These are phyloP conservation scores for Panellus pusillus DNA, from an alignment of 768 basidiomycete genomes.

Conservation along the genomic window DNA sequence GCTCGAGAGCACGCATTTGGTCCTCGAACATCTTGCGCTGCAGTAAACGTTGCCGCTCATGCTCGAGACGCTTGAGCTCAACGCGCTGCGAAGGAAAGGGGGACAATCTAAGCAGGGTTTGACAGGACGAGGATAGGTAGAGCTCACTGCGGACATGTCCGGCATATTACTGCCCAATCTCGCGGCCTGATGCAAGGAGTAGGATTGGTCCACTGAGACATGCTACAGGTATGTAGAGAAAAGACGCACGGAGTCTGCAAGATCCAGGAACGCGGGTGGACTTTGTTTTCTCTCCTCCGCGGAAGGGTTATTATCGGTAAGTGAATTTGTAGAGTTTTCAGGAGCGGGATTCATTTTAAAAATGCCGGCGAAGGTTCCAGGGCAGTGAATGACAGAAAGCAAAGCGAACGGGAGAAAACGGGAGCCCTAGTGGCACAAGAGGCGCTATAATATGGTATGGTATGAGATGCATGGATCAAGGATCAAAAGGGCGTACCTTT, in stretches of 20 bases:
- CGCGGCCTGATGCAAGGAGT: constrained; percentile 56
- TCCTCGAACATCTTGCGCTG: constrained; percentile 94
- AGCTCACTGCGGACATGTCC: constrained; percentile 81
- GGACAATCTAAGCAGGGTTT: constrained; percentile 4
- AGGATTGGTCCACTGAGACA: constrained; percentile 20
- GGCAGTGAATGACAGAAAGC: constrained; percentile 57
- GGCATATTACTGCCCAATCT: constrained; percentile 83
- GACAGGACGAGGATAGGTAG: constrained; percentile 4
- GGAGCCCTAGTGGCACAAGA: constrained; percentile 68
- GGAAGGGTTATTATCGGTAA: constrained; percentile 68
- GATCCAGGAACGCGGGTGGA: constrained; percentile 90
- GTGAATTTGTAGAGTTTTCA: constrained; percentile 65
- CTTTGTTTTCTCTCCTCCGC: constrained; percentile 79
- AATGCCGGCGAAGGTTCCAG: constrained; percentile 51
- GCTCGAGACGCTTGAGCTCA: constrained; percentile 87
- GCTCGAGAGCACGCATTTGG: constrained; percentile 92
- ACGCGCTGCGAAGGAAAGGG: constrained; percentile 59
- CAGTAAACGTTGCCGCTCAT: constrained; percentile 83
- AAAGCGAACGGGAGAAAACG: constrained; percentile 51
- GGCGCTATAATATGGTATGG: constrained; percentile 41
- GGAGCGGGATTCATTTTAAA: constrained; percentile 67
- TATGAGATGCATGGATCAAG: constrained; percentile 26
- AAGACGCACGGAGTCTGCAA: constrained; percentile 83
- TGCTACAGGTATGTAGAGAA: constrained; percentile 10
- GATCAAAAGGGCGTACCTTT: constrained; percentile 50